Evolutionary conservation across 1,284 basidiomycete genomes (phyloP).

Genomic region (Abortiporus biennis): DNA sequence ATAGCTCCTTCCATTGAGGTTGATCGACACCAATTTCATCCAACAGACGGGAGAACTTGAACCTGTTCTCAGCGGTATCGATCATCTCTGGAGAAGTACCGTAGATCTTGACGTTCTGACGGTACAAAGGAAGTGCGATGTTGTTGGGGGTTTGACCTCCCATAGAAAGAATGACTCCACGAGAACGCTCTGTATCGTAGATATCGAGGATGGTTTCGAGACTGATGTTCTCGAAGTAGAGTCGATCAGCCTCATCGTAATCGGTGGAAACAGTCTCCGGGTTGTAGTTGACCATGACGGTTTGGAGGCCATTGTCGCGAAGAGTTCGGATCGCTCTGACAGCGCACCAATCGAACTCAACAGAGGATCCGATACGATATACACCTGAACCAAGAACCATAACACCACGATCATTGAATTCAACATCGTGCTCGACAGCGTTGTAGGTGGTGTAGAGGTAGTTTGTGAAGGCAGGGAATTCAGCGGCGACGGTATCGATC

Average conservation of each 20-base stretch:
- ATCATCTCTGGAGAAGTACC: constrained; percentile 99
- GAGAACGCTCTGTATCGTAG: constrained; percentile 87
- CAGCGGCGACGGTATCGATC: constrained; percentile 97
- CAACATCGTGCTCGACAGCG: constrained; percentile 86
- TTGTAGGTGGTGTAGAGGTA: constrained; percentile 99
- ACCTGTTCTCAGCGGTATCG: constrained; percentile 97
- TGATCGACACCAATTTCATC: constrained; percentile 99
- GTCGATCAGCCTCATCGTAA: constrained; percentile 96
- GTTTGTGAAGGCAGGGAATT: constrained; percentile 98
- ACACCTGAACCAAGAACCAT: constrained; percentile 98
- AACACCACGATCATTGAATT: constrained; percentile 87
- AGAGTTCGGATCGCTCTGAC: constrained; percentile 95
- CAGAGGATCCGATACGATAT: constrained; percentile 97
- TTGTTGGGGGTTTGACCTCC: constrained; percentile 99
- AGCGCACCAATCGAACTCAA: constrained; percentile 99
- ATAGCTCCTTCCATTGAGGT: constrained; percentile 95
- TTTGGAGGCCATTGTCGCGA: constrained; percentile 90
- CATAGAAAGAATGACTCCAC: constrained; percentile 95
- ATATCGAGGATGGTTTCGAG: constrained; percentile 97
- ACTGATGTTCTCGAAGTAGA: constrained; percentile 99
- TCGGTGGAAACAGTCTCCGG: constrained; percentile 99
- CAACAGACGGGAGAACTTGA: constrained; percentile 97
- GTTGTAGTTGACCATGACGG: constrained; percentile 99
- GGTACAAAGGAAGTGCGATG: constrained; percentile 89
- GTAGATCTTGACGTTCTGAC: constrained; percentile 97